phyloP scores from a whole-genome alignment of 31 red algal genomes.

The Endocladia muricata region DNA sequence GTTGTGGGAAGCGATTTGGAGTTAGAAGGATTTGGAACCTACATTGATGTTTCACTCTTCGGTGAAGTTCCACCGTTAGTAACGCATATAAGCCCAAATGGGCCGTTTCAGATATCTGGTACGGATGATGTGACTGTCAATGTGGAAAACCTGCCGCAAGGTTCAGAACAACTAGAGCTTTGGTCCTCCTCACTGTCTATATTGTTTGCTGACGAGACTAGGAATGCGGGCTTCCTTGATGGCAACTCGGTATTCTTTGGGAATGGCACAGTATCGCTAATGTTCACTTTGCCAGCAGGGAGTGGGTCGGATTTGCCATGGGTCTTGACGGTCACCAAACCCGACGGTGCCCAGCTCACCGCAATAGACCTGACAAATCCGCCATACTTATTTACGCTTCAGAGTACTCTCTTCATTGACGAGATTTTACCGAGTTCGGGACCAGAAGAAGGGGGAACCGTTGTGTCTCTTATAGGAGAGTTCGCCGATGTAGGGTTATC shows the following conservation, averaged over 20 bases:
- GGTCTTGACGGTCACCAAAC: constrained; percentile 23
- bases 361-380: constrained; percentile 33
- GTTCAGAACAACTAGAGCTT: background rate
- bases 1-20: constrained; percentile 59
- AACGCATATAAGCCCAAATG: constrained; percentile 13
- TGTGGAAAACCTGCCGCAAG: constrained; percentile 24
- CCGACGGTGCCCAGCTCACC: constrained; percentile 4
- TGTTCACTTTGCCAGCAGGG: constrained; percentile 29
- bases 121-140: constrained; percentile 28
- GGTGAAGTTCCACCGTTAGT: constrained; percentile 40
- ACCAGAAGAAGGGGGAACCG: constrained; percentile 46
- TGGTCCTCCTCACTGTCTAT: constrained; percentile 34
- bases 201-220: constrained; percentile 16
- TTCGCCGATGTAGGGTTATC: constrained; percentile 33
- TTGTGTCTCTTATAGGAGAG: constrained; percentile 35
- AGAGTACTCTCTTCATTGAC: background rate
- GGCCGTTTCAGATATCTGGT: constrained; percentile 27
- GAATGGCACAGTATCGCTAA: constrained; percentile 29
- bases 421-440: constrained; percentile 37
- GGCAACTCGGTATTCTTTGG: background rate
- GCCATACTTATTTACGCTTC: constrained; percentile 44
- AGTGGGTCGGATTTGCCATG: constrained; percentile 41
- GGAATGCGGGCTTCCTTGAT: background rate
- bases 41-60: constrained; percentile 28
- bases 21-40: constrained; percentile 37